A percentile compares a stretch with the other conserved stretches of the same genome.
Conservation (phyloP, 257 asterid species). For the Nicotiana sylvestris region DNA sequence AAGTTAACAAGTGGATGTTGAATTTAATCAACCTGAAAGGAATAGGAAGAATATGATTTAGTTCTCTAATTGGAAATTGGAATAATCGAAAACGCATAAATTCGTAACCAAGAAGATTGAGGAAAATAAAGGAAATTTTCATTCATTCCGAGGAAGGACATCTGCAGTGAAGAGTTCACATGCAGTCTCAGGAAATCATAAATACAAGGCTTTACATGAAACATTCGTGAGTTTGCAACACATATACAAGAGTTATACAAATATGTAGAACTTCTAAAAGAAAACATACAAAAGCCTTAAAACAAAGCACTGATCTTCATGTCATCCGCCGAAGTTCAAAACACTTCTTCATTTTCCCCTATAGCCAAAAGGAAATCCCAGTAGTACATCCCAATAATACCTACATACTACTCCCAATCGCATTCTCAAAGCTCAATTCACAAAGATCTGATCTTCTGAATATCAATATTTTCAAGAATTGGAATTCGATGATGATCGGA, state of each 20-base stretch:
- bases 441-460: conserved; percentile 3
- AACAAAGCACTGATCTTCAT: background rate
- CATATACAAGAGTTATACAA: conserved; percentile 1
- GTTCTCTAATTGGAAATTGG: background rate
- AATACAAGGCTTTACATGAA: background rate
- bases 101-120: background rate
- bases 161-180: background rate
- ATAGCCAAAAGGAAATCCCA: background rate
- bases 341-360: background rate
- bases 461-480: background rate
- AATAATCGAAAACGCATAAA: background rate
- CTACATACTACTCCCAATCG: background rate
- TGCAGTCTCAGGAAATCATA: background rate
- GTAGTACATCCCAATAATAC: background rate
- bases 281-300: background rate
- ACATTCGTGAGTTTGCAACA: conserved; percentile 1
- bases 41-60: background rate
- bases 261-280: conserved; percentile 3
- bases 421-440: background rate
- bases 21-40: no score
- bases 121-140: background rate
- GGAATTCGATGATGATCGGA: background rate
- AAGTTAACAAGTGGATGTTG: background rate
- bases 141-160: background rate
- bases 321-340: background rate